A percentile compares a stretch with the other conserved stretches of the same genome.
phyloP scores from a whole-genome alignment of 192 early-diverging fungal species.

The Dissophora ornata region DNA sequence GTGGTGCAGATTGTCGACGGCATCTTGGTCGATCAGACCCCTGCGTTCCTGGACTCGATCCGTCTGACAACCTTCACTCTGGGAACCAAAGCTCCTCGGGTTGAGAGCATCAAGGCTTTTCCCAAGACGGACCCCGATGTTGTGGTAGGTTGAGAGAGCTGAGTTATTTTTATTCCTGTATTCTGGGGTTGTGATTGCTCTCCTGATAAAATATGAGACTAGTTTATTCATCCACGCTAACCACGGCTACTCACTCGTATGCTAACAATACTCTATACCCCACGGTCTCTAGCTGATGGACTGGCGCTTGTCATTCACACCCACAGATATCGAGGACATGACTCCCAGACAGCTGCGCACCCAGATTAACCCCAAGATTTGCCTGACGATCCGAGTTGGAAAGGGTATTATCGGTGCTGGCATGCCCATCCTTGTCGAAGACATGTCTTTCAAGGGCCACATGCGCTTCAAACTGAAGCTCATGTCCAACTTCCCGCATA shows the following conservation, averaged over 20 bases:
- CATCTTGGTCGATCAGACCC: conserved; percentile 79
- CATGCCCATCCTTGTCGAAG: conserved; percentile 86
- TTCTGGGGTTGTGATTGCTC: too few relatives aligned
- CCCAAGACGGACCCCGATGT: conserved; percentile 80
- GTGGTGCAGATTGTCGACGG: conserved; percentile 78
- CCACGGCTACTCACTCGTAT: too few relatives aligned
- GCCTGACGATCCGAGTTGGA: conserved; percentile 86
- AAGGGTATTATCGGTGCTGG: conserved; percentile 87
- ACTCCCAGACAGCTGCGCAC: conserved; percentile 73
- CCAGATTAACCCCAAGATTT: conserved; percentile 88
- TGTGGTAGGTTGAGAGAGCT: conserved; percentile 68
- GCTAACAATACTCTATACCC: too few relatives aligned
- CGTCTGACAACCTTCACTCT: conserved; percentile 80
- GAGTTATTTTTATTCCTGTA: conserved; percentile 17
- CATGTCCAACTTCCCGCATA: conserved; percentile 86
- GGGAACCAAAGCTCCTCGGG: conserved; percentile 79
- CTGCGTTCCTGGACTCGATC: conserved; percentile 84
- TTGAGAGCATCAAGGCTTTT: conserved; percentile 78
- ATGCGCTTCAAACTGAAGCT: conserved; percentile 87
- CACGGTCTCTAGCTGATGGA: conserved; percentile 89
- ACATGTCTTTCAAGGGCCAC: conserved; percentile 84
- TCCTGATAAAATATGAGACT: too few relatives aligned
- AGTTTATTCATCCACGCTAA: too few relatives aligned
- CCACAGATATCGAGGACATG: conserved; percentile 82
- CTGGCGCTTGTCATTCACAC: conserved; percentile 87